These are phyloP conservation scores for Haplosporangium sp. DNA, from an alignment of 371 early-diverging fungal species.

Conservation along the genomic window DNA sequence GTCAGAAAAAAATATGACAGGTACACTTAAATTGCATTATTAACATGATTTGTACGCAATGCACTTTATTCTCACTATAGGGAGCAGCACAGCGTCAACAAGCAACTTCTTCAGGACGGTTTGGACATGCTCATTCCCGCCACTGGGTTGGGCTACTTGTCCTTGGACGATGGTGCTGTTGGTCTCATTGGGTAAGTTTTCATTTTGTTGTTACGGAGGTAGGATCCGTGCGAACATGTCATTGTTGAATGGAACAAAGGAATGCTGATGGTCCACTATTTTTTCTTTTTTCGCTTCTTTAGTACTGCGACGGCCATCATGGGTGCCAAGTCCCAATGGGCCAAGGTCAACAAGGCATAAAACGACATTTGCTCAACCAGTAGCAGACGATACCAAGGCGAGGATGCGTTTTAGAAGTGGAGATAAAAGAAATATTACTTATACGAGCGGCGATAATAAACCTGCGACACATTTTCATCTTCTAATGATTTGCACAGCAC, in stretches of 20 bases:
- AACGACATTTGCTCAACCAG: background rate
- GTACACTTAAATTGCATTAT: background rate
- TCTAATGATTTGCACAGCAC: too few relatives aligned
- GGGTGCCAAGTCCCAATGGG: slow-evolving; percentile 57
- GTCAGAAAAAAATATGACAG: background rate
- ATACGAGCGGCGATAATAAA: too few relatives aligned
- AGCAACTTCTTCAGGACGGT: slow-evolving; percentile 69
- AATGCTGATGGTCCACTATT: background rate
- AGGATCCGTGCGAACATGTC: too few relatives aligned
- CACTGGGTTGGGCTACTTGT: slow-evolving; percentile 65
- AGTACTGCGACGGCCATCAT: slow-evolving; percentile 54
- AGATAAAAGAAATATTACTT: background rate
- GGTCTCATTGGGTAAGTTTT: slow-evolving; percentile 72
- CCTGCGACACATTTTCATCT: too few relatives aligned
- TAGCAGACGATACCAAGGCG: background rate
- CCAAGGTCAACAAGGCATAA: slow-evolving; percentile 56
- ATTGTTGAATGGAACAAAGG: too few relatives aligned
- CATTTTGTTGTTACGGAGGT: too few relatives aligned
- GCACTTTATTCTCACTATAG: slow-evolving; percentile 29
- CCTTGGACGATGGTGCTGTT: slow-evolving; percentile 71
- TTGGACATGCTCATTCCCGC: slow-evolving; percentile 74
- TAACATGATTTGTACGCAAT: background rate
- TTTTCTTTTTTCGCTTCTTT: background rate
- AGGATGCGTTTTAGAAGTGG: background rate
- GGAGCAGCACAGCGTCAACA: slow-evolving; percentile 61